Evolutionary conservation across 345 rosid species (phyloP).

Genomic region (Clarkia xantiana): DNA sequence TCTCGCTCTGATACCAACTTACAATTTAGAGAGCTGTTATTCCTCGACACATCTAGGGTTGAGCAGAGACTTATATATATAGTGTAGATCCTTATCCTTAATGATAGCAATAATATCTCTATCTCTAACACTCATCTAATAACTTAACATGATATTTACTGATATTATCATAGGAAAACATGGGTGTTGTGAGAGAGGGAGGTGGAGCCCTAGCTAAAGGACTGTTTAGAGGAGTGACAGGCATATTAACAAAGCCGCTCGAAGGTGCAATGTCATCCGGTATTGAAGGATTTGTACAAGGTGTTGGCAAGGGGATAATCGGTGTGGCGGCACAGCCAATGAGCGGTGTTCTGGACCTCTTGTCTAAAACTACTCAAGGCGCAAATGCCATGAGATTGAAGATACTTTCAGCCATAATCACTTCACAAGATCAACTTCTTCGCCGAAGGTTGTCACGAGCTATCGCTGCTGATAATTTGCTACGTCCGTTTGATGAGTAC

Average conservation of each 20-base stretch:
- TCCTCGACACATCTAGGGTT: too few species aligned
- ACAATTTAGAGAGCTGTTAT: too few species aligned
- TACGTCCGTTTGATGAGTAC: constrained; percentile 73
- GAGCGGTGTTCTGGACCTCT: constrained; percentile 93
- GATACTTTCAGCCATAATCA: constrained; percentile 70
- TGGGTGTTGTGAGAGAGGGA: constrained; percentile 96
- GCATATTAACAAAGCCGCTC: constrained; percentile 91
- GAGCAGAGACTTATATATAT: too few species aligned
- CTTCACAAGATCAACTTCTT: constrained; percentile 96
- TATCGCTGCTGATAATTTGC: constrained; percentile 76
- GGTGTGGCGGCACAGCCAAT: constrained; percentile 99
- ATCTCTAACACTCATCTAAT: too few species aligned
- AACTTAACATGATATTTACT: too few species aligned
- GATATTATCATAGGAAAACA: constrained; percentile 48
- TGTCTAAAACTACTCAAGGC: constrained; percentile 98
- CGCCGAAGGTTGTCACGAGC: constrained; percentile 88
- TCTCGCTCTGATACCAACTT: too few species aligned
- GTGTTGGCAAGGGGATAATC: constrained; percentile 93
- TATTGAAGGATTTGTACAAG: constrained; percentile 93
- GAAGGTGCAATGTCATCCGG: constrained; percentile 96
- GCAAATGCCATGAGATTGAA: constrained; percentile 99
- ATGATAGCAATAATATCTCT: too few species aligned
- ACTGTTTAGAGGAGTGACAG: constrained; percentile 91
- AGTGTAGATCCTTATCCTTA: too few species aligned
- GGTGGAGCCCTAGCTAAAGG: constrained; percentile 99